phyloP scores from a whole-genome alignment of 2,329 filamentous ascomycete species.

The Emmonsiellopsis sp. region DNA sequence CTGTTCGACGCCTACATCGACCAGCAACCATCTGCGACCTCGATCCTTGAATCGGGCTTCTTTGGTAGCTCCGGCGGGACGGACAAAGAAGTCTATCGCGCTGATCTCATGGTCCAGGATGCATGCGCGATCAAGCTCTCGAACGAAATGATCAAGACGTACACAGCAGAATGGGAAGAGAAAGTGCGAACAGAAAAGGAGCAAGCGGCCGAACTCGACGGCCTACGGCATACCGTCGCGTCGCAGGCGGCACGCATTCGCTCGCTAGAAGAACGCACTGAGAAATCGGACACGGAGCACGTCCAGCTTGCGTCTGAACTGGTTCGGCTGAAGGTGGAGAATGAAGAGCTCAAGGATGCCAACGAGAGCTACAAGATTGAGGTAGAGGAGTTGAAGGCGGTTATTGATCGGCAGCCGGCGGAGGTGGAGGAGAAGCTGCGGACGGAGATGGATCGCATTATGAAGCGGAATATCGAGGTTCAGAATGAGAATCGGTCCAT shows the following conservation, averaged over 20 bases:
- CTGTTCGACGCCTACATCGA: slow-evolving; percentile 97
- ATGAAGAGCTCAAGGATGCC: slow-evolving; percentile 77
- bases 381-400: slow-evolving; percentile 71
- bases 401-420: slow-evolving; percentile 81
- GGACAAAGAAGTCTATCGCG: slow-evolving; percentile 92
- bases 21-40: slow-evolving; percentile 81
- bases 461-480: slow-evolving; percentile 85
- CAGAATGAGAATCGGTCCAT: slow-evolving; percentile 84
- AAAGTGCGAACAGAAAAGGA: slow-evolving; percentile 74
- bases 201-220: slow-evolving; percentile 70
- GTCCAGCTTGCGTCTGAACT: slow-evolving; percentile 84
- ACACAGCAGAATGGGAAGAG: slow-evolving; percentile 86
- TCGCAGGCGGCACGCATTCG: slow-evolving; percentile 69
- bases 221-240: slow-evolving; percentile 57
- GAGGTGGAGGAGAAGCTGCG: slow-evolving; percentile 78
- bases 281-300: slow-evolving; percentile 84
- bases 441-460: slow-evolving; percentile 79
- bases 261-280: slow-evolving; percentile 74
- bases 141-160: slow-evolving; percentile 69
- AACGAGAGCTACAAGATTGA: slow-evolving; percentile 83
- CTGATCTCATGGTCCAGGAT: slow-evolving; percentile 86
- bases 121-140: slow-evolving; percentile 82
- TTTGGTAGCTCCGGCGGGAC: slow-evolving; percentile 83
- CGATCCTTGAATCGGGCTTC: slow-evolving; percentile 91
- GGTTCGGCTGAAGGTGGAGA: slow-evolving; percentile 86